Base-by-base conservation (phyloP, 2,329 filamentous ascomycete species). In the Pseudocercospora macadamiae region DNA sequence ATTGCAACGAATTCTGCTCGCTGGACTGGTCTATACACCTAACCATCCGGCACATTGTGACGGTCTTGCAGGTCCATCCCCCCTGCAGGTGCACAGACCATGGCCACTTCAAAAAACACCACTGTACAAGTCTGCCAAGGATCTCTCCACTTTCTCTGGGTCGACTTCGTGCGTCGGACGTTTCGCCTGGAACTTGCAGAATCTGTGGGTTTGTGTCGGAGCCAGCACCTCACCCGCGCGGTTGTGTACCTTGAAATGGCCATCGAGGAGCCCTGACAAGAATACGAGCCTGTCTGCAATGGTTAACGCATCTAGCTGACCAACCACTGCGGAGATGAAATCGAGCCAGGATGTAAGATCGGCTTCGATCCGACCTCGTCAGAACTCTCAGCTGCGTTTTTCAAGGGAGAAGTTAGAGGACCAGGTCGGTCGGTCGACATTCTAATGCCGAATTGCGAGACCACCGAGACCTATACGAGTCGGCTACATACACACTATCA, bases 141-240 rank as follows among this genome's bases (percentile, higher is more conserved):
- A 25, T 45, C 39, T 45, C 39, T 45, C 39, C 39, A 45, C 39
- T 25, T 45, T 45, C 39, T 45, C 39, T 25, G 39, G 39, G 21
- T 12, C 39, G 39, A 25, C 39, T n/a, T 45, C 39, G 10, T 47
- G 42, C 42, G 26, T 47, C 42, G 42, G 42, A 47, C 42, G 42
- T 47, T 47, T 47, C 23, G 42, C 42, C 42, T 47, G 42, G 42
- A 47, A 47, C 8, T 47, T 47, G 42, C 42, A 47, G 42, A 47
- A 25, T 47, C 42, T 47, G 42, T 47, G 42, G 42, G 42, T n/a
- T 26, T 47, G 42, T 28, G n/a, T 14, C 42, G 42, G 42, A 47
- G n/a, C 6, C 42, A 47, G 42, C 42, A 23, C 23, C 23, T 47
- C 4, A n/a, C 21, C 42, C 23, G 9, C 42, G 21, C 42, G 42